phyloP scores from a whole-genome alignment of 306 rosid species.

The Chamaecrista fasciculata region DNA sequence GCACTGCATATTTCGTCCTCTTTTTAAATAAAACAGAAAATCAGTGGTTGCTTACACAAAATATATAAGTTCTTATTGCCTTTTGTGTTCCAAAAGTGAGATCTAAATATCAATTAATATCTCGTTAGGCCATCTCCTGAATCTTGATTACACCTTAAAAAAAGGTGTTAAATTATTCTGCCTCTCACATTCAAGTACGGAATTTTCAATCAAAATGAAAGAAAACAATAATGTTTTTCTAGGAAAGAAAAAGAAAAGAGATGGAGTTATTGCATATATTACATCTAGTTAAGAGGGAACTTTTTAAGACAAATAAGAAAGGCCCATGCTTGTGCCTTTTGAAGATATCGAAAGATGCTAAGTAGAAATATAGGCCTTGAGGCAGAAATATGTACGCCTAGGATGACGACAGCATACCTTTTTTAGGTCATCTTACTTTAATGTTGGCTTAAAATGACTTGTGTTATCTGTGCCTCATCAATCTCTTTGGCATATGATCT shows the following conservation, averaged over 20 bases:
- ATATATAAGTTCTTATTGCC: neutral
- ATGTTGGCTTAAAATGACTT: slow-evolving; percentile 11
- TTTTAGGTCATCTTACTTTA: neutral
- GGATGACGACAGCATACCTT: neutral
- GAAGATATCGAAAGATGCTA: neutral
- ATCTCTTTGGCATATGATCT: slow-evolving; percentile 11
- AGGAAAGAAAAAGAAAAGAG: neutral
- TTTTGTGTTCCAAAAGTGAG: slow-evolving; percentile 21
- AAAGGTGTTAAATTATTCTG: neutral
- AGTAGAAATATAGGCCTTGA: neutral
- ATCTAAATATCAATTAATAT: slow-evolving; percentile 3
- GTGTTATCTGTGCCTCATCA: slow-evolving; percentile 5
- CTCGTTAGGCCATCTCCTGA: slow-evolving; percentile 1
- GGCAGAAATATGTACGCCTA: neutral
- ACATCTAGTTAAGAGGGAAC: neutral
- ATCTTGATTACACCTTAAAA: neutral
- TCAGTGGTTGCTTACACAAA: neutral
- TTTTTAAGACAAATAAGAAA: neutral
- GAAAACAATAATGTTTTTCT: neutral
- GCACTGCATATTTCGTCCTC: no score
- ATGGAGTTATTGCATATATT: neutral
- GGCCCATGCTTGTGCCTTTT: neutral
- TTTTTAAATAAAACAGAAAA: no score
- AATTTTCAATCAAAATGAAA: neutral
- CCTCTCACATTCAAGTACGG: neutral